phyloP scores from a whole-genome alignment of 805 yeast genomes.

The Metschnikowia continentalis region DNA sequence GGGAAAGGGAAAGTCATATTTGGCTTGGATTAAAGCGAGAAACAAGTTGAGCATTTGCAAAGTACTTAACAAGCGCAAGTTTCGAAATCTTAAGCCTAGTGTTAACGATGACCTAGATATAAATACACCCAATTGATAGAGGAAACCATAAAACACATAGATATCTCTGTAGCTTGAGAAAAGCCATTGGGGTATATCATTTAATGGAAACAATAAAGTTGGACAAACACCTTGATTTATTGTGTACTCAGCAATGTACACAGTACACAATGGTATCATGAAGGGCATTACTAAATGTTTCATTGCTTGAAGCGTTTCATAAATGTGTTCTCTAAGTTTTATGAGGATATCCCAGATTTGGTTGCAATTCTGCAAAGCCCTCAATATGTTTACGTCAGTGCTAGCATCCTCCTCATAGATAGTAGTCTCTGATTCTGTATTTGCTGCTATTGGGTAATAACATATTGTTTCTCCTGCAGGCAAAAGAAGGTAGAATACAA shows the following conservation, averaged over 20 bases:
- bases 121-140: constrained; percentile 91
- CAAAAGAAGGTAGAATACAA: constrained; percentile 23
- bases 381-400: background rate
- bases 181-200: constrained; percentile 53
- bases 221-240: constrained; percentile 93
- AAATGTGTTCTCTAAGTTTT: background rate
- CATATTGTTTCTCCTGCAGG: constrained; percentile 13
- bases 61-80: constrained; percentile 56
- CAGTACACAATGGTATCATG: constrained; percentile 81
- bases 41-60: constrained; percentile 65
- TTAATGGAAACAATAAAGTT: constrained; percentile 73
- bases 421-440: background rate
- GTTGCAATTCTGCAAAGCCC: background rate
- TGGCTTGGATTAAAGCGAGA: constrained; percentile 60
- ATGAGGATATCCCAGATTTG: background rate
- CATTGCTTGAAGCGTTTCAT: constrained; percentile 22
- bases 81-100: constrained; percentile 51
- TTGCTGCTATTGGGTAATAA: constrained; percentile 1
- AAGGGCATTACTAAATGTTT: constrained; percentile 53
- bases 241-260: constrained; percentile 79
- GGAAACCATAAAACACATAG: constrained; percentile 84
- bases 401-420: background rate
- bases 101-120: constrained; percentile 82
- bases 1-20: constrained; percentile 51
- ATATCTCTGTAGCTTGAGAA: constrained; percentile 73